These are phyloP conservation scores for Lecanicillium sp. DNA, from an alignment of 2,329 filamentous ascomycete species.

Conservation along the genomic window DNA sequence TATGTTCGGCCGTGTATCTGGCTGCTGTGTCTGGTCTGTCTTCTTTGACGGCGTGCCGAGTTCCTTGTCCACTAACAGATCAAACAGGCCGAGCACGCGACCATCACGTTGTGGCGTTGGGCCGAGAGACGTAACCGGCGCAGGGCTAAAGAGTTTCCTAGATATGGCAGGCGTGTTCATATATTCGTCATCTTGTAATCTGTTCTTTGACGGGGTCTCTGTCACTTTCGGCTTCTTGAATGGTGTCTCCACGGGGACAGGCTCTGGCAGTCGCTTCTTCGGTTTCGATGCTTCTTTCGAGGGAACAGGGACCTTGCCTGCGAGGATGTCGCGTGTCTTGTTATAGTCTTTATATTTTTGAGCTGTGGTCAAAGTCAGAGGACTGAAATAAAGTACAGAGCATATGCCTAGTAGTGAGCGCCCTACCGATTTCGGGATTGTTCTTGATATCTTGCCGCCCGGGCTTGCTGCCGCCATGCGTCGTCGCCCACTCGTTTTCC, in stretches of 20 bases:
- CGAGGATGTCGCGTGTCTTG: constrained; percentile 51
- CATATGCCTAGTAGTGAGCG: neutral
- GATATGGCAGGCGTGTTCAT: constrained; percentile 49
- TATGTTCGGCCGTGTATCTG: constrained; percentile 10
- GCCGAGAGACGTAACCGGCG: constrained; percentile 55
- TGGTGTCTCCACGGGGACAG: constrained; percentile 32
- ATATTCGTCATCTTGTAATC: constrained; percentile 31
- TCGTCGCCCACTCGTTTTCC: constrained; percentile 59
- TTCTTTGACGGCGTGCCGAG: constrained; percentile 42
- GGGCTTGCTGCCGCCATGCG: constrained; percentile 61
- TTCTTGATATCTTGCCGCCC: constrained; percentile 68
- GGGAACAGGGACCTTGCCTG: constrained; percentile 41
- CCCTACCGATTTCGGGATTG: constrained; percentile 60
- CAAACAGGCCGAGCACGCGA: constrained; percentile 69
- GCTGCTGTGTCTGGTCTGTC: constrained; percentile 15
- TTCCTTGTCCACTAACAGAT: constrained; percentile 50
- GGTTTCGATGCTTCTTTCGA: constrained; percentile 26
- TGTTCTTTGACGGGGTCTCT: constrained; percentile 39
- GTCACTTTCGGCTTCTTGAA: constrained; percentile 41
- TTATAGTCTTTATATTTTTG: constrained; percentile 73
- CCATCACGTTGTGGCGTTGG: constrained; percentile 78
- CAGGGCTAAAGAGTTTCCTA: constrained; percentile 53
- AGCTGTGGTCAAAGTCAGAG: constrained; percentile 31
- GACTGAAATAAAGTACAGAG: neutral
- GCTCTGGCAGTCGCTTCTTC: constrained; percentile 33